Evolutionary conservation across 176 grass and related monocot genomes (phyloP), one percentile per base, ranked within the genome.

Genomic region (Triticum monococcum): DNA sequence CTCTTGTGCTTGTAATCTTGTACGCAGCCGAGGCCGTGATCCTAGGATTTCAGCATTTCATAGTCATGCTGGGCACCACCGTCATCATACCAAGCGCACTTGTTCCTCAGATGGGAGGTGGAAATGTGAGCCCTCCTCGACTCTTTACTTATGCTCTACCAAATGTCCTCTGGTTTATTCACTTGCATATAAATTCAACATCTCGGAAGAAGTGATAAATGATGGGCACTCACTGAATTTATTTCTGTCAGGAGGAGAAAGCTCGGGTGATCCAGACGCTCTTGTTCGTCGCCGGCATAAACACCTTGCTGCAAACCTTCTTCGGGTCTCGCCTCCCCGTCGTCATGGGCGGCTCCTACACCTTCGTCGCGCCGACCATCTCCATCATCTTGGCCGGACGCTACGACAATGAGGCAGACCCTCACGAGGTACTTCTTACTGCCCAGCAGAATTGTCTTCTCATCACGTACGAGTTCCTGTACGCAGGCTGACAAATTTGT

Each of bases 101-200:
- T 68, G 92, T 99, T 66, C 97, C 97, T 43, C 97, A 99, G 36
- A 99, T 99, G 97, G 97, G 97, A 50, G 97, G 97, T 64, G 90
- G 89, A 82, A 99, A 96, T 78, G 97, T 99, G 67, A 99, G 91
- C 33, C 11, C 40, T 12, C 48, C 14, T 54, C 4, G 3, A 2
- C 52, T 57, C 52, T 57, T 22, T 8, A 57, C 8, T 56, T 16
- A 40, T 40, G 3, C 41, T 12, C 41, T 43, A 12, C 41, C 41
- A 43, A 43, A 45, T 45, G 43, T 45, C 11, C 43, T 45, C 43
- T 45, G 41, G 1, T 45, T 45, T 45, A 54, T 46, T 73, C 17
- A 45, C 35, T 36, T 36, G 35, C 35, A 36, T 36, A 7, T 36
- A 36, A 36, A 36, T 36, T 36, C 35, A 36, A 36, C 35, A 36